phyloP scores from a whole-genome alignment of 2,329 filamentous ascomycete genomes.

The Seiridium cupressi region DNA sequence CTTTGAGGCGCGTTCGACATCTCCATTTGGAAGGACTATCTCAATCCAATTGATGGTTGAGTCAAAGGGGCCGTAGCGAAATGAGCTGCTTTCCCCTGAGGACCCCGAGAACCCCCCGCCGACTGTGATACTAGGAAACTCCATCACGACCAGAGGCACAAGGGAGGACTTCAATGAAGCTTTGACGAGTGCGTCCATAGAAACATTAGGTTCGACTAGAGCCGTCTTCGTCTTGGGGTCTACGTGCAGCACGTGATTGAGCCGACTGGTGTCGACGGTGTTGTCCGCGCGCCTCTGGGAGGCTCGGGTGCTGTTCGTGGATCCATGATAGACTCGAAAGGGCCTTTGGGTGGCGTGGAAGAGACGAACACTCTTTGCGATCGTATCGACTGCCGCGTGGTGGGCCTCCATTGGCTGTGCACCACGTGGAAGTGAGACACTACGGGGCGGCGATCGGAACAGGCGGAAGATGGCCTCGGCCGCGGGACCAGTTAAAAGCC shows the following conservation, averaged over 20 bases:
- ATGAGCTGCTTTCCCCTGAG: slow-evolving; percentile 67
- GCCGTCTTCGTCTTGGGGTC: slow-evolving; percentile 52
- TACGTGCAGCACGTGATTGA: slow-evolving; percentile 62
- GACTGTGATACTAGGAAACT: slow-evolving; percentile 70
- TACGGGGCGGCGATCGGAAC: background rate
- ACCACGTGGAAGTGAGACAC: background rate
- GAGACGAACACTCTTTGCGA: slow-evolving; percentile 40
- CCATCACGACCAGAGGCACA: slow-evolving; percentile 66
- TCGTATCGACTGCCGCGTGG: slow-evolving; percentile 37
- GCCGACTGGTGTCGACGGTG: slow-evolving; percentile 64
- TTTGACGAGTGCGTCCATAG: slow-evolving; percentile 63
- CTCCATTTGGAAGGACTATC: slow-evolving; percentile 62
- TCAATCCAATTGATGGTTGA: slow-evolving; percentile 60
- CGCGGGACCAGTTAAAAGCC: background rate
- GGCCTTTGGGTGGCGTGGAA: slow-evolving; percentile 46
- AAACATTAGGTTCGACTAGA: slow-evolving; percentile 68
- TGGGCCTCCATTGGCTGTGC: slow-evolving; percentile 39
- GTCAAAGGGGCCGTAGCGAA: slow-evolving; percentile 66
- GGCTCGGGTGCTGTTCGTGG: slow-evolving; percentile 72
- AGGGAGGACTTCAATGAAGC: slow-evolving; percentile 54
- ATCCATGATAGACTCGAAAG: slow-evolving; percentile 76
- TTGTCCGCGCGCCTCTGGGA: slow-evolving; percentile 46
- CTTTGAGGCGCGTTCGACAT: slow-evolving; percentile 52
- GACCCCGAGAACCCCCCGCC: slow-evolving; percentile 68
- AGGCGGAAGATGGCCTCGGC: background rate